Evolutionary conservation across 345 rosid species (phyloP), one percentile per base, ranked within the genome.

Genomic region (Gynandropsis gynandra): DNA sequence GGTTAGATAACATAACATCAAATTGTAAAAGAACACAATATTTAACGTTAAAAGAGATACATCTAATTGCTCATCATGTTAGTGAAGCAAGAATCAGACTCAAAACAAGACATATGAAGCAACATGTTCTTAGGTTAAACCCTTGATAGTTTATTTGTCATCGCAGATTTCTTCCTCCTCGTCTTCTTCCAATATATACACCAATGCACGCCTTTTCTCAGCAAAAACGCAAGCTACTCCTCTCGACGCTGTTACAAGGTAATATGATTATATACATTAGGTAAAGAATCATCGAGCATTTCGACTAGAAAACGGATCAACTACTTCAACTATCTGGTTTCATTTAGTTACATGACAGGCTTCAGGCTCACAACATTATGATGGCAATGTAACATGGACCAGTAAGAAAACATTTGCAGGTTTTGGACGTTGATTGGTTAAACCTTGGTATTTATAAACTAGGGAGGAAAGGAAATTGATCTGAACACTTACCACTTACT

Each of bases 221-320:
- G 77, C 85, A 32, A 80, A 89, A 17, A 72, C 77, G 43, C 92
- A 88, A 52, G 92, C 78, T 12, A 80, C 80, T 1, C 92, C 95
- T 65, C 89, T 76, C 8, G 89, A 69, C 48, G 81, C 97, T 79
- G 82, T 12, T 21, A 34, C 33, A 51, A 9, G 32, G 35, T 11
- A 24, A 5, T 5, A 24, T 24, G 29, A 24, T 24, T 24, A 24
- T 2, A 24, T 24, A 5, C 29, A 24, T 7, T 21, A n/a, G n/a
- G n/a, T n/a, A n/a, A n/a, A n/a, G n/a, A n/a, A n/a, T n/a, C n/a
- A n/a, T 13, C 12, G 40, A 40, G 3, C 12, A 37, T 37, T 10
- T 24, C 15, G 8, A 1, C 3, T 37, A 8, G 41, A 8, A 24
- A 9, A 21, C 41, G 24, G 36, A 40, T 42, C 35, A n/a, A 34